phyloP scores from a whole-genome alignment of 495 filamentous ascomycete genomes.

The Talaromyces thailandensis region DNA sequence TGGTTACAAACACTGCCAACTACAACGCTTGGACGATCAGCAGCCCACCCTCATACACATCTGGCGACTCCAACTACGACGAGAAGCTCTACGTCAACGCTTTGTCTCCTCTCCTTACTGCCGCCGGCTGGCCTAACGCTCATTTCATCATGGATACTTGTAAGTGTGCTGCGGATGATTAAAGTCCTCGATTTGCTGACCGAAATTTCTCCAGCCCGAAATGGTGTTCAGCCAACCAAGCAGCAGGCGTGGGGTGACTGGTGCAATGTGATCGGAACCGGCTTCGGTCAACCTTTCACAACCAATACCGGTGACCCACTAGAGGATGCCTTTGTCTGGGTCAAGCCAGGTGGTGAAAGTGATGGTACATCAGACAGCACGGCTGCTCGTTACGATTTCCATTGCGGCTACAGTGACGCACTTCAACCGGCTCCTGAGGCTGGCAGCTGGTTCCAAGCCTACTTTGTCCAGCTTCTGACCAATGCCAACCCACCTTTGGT shows the following conservation, averaged over 20 bases:
- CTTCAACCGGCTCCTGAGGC: constrained; percentile 68
- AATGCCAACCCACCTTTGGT: constrained; percentile 52
- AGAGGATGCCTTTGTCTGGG: constrained; percentile 73
- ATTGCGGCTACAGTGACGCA: constrained; percentile 55
- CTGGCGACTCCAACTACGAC: constrained; percentile 44
- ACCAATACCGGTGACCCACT: constrained; percentile 51
- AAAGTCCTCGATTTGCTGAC: background rate
- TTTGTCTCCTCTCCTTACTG: constrained; percentile 51
- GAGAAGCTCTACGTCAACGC: constrained; percentile 66
- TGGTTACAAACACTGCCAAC: constrained; percentile 72
- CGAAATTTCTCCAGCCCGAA: constrained; percentile 35
- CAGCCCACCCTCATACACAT: constrained; percentile 35
- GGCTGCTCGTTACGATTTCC: constrained; percentile 59
- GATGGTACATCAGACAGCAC: constrained; percentile 62
- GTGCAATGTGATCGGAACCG: constrained; percentile 72
- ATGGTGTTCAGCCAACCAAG: constrained; percentile 54
- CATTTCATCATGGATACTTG: constrained; percentile 65
- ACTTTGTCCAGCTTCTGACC: constrained; percentile 60
- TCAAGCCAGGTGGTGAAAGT: constrained; percentile 76
- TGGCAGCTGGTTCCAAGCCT: constrained; percentile 70
- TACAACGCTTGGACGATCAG: constrained; percentile 56
- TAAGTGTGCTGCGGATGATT: constrained; percentile 6
- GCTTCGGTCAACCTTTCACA: constrained; percentile 60
- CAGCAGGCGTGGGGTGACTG: constrained; percentile 71
- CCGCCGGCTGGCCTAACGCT: constrained; percentile 51